Base-by-base conservation (phyloP, 768 basidiomycete genomes). In the Nidula microcarpa region DNA sequence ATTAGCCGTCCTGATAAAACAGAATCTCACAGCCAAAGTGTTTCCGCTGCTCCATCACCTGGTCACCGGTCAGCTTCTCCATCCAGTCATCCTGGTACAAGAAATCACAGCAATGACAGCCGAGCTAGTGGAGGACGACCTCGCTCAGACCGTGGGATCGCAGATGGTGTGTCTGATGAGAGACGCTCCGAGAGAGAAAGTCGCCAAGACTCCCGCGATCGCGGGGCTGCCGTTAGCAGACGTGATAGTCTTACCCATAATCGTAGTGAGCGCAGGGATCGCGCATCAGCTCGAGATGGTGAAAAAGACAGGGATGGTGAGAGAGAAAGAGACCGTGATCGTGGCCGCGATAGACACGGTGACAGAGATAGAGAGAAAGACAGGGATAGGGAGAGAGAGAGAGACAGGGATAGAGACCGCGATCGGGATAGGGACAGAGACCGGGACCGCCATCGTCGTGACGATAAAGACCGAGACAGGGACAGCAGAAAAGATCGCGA, bases 31-130 rank as follows among this genome's bases (percentile, higher is more conserved):
- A 70, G 68, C 57, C 78, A 77, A 49, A 75, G 73, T 60, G 77
- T 75, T n/a, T 81, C 79, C 53, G 72, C 72, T 44, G 76, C 74
- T 11, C 78, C 79, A 18, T 83, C 87, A 4, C 84, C 85, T 45
- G 81, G 81, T 35, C 76, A 75, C 32, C 84, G 88, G 43, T 84
- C 87, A 3, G 71, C 77, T 4, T 89, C 89, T 3, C 89, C 89
- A 13, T 60, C 74, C 0, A 86, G 79, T 55, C 79, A 80, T 16
- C 84, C 85, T 5, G 86, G 85, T 8, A 87, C 88, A 9, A 74
- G 89, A 48, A 85, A 86, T 53, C 74, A 78, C 41, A 91, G 89
- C 59, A 68, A 73, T 41, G 89, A 91, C 54, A 90, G 89, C 58
- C 84, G 88, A 34, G 73, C 78, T 3, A 91, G 89, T 61, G 85